Evolutionary conservation across 2,329 filamentous ascomycete species (phyloP).

Genomic region (Gaeumannomyces sp.): DNA sequence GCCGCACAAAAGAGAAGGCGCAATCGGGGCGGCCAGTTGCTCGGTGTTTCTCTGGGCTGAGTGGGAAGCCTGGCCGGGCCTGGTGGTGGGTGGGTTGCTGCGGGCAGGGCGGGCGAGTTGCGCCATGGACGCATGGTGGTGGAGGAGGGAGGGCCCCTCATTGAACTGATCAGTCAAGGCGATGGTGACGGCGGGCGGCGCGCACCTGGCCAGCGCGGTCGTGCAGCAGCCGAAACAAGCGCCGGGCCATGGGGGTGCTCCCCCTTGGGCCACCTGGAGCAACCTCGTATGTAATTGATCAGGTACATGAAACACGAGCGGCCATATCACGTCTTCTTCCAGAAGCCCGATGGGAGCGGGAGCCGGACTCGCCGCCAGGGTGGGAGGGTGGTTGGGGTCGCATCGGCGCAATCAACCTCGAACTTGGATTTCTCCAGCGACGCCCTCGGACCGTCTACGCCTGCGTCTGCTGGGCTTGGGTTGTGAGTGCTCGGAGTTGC

Average conservation of each 20-base stretch:
- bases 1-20: neutral
- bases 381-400: too few relatives aligned
- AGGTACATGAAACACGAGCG: slow-evolving; percentile 22
- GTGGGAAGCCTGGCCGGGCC: neutral
- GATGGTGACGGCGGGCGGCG: too few relatives aligned
- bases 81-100: neutral
- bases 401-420: too few relatives aligned
- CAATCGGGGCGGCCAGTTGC: neutral
- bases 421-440: too few relatives aligned
- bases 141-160: slow-evolving; percentile 1
- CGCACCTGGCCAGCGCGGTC: slow-evolving; percentile 13
- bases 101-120: neutral
- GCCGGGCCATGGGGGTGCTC: slow-evolving; percentile 6
- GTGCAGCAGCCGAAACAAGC: slow-evolving; percentile 24
- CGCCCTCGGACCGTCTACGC: too few relatives aligned
- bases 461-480: too few relatives aligned
- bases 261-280: neutral
- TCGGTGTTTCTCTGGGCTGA: slow-evolving; percentile 9
- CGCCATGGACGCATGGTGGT: too few relatives aligned
- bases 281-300: slow-evolving; percentile 16
- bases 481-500: too few relatives aligned
- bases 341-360: slow-evolving; percentile 15
- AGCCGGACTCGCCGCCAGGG: too few relatives aligned
- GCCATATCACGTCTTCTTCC: slow-evolving; percentile 22
- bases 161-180: slow-evolving; percentile 9